Evolutionary conservation across 2,329 filamentous ascomycete species (phyloP).

Genomic region (Aspergillus phoenicis): DNA sequence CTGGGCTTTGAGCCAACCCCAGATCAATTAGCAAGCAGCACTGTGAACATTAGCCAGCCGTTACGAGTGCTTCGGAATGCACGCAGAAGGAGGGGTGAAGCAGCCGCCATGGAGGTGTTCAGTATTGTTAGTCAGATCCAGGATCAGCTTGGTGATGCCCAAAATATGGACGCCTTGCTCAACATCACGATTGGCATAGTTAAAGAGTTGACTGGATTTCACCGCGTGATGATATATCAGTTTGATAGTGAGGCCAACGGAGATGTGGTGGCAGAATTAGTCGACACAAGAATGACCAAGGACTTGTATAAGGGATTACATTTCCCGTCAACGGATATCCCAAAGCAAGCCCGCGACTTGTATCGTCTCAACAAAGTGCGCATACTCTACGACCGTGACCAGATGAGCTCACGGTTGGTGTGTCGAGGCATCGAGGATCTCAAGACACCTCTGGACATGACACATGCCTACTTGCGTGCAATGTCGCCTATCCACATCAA

Average conservation of each 20-base stretch:
- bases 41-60: conserved; percentile 72
- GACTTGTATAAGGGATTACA: conserved; percentile 86
- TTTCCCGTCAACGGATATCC: conserved; percentile 83
- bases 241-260: conserved; percentile 84
- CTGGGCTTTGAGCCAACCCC: conserved; percentile 70
- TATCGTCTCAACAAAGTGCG: conserved; percentile 91
- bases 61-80: conserved; percentile 76
- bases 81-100: conserved; percentile 73
- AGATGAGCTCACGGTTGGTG: conserved; percentile 76
- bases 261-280: conserved; percentile 81
- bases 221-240: conserved; percentile 91
- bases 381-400: conserved; percentile 80
- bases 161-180: conserved; percentile 70
- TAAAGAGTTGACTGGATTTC: conserved; percentile 87
- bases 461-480: conserved; percentile 79
- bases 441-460: conserved; percentile 76
- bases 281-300: conserved; percentile 75
- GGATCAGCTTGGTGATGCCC: conserved; percentile 70
- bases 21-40: conserved; percentile 76
- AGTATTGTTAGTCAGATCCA: conserved; percentile 92
- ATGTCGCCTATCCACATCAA: conserved; percentile 85
- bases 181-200: conserved; percentile 83
- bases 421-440: conserved; percentile 69
- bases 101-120: conserved; percentile 88
- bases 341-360: conserved; percentile 83